These are phyloP conservation scores for Penicillium sp. DNA, from an alignment of 2,329 filamentous ascomycete species.

Conservation along the genomic window DNA sequence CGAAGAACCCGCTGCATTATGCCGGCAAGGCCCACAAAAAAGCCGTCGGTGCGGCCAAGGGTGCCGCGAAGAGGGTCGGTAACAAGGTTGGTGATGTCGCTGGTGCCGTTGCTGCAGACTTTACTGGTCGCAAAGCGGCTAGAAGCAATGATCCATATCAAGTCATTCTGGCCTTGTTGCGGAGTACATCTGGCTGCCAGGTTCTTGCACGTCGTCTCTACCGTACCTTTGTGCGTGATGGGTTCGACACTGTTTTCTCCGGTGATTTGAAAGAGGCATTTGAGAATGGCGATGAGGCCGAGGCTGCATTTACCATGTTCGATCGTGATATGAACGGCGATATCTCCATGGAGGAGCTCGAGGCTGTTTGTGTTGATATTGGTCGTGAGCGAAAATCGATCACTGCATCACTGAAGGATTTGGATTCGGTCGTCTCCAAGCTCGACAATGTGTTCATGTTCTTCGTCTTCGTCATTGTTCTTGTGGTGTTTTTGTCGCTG, in stretches of 20 bases:
- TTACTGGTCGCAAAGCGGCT: slow-evolving; percentile 72
- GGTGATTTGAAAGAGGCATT: slow-evolving; percentile 81
- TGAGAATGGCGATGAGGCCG: slow-evolving; percentile 78
- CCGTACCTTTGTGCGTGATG: slow-evolving; percentile 76
- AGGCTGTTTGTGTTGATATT: slow-evolving; percentile 90
- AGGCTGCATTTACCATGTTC: slow-evolving; percentile 87
- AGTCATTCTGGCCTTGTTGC: slow-evolving; percentile 76
- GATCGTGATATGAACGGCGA: slow-evolving; percentile 97
- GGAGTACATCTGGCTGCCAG: slow-evolving; percentile 71
- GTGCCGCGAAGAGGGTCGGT: slow-evolving; percentile 76
- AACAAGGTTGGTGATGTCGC: slow-evolving; percentile 83
- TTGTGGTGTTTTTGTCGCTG: slow-evolving; percentile 85
- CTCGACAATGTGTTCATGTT: slow-evolving; percentile 87
- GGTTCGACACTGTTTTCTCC: slow-evolving; percentile 71
- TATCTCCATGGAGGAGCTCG: slow-evolving; percentile 92
- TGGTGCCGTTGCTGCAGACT: slow-evolving; percentile 83
- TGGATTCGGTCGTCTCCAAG: slow-evolving; percentile 90
- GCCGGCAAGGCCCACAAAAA: slow-evolving; percentile 61
- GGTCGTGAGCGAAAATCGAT: slow-evolving; percentile 94
- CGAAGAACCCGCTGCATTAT: slow-evolving; percentile 71
- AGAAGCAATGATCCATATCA: slow-evolving; percentile 77
- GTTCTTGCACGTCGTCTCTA: slow-evolving; percentile 85
- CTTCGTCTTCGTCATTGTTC: slow-evolving; percentile 74
- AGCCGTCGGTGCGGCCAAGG: slow-evolving; percentile 63
- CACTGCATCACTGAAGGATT: slow-evolving; percentile 87